Evolutionary conservation across 352 stramenopile genomes (phyloP), one percentile per base, ranked within the genome.

Genomic region (Halophytophthora batemanensis): DNA sequence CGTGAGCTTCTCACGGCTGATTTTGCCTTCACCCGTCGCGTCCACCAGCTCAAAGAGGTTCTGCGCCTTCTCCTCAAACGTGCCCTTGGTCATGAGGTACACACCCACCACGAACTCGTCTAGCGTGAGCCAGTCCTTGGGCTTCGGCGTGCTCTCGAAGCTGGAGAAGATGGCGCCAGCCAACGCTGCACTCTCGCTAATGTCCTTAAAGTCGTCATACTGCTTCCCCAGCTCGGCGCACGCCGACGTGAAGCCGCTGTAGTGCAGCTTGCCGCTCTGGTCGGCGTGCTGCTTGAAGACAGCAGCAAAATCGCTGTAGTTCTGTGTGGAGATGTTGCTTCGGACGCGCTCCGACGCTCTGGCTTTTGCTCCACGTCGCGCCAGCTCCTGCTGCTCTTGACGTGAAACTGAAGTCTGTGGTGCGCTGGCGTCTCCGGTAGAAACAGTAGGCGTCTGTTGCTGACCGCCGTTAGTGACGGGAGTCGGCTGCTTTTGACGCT

Each of bases 31-130:
- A 6, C 73, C 64, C 1, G 49, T 66, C 25, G 69, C 71, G 50
- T 93, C 84, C 35, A 93, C 84, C 52, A 84, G 53, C 10, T 86
- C 74, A 45, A 93, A 93, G 15, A 93, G 63, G 22, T 55, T 88
- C 37, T 83, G 76, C 11, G 82, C 79, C 41, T 93, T 93, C 52
- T 93, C 73, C 53, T 88, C 79, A 6, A 88, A 77, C 1, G 79
- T 85, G 23, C 82, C 82, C 52, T 88, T 85, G 12, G 82, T 87
- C 71, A 90, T 88, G 29, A 93, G 48, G 56, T 93, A 90, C 22
- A 90, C 75, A 6, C 82, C 82, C 38, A 90, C 74, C 14, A 86
- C 76, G 44, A 93, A 93, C 46, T 93, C 82, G 50, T 90, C 80
- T 29, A 90, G 50, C 22, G 72, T 72, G 12, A 93, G 64, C 75